A percentile compares a stretch with the other conserved stretches of the same genome.
Evolutionary conservation across 106 monocot species (phyloP).

Genomic region (Agapanthus africanus): DNA sequence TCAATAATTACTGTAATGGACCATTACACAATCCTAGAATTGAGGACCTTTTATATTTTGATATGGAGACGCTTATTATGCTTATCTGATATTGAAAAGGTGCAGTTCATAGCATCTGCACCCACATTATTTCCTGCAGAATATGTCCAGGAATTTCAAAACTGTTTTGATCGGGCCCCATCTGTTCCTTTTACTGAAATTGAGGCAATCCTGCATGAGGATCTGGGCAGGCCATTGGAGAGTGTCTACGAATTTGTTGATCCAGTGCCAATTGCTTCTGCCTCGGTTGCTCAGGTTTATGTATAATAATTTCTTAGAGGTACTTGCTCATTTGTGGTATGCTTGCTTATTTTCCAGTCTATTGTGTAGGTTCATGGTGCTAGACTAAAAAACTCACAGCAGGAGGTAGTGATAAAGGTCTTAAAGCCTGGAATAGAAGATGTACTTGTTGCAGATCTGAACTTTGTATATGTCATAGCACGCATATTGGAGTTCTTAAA

Average conservation of each 20-base stretch:
- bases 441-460: constrained; percentile 85
- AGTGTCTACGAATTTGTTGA: constrained; percentile 85
- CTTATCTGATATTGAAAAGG: constrained; percentile 19
- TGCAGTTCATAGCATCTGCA: constrained; percentile 97
- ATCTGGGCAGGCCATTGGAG: constrained; percentile 71
- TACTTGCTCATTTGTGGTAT: constrained; percentile 3
- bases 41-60: background rate
- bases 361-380: constrained; percentile 78
- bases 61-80: background rate
- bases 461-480: constrained; percentile 85
- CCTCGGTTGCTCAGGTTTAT: constrained; percentile 89
- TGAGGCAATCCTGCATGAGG: constrained; percentile 65
- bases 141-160: constrained; percentile 92
- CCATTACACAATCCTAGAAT: background rate
- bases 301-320: background rate
- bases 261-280: constrained; percentile 92
- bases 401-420: constrained; percentile 96
- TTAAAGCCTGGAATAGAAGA: constrained; percentile 94
- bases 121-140: constrained; percentile 94
- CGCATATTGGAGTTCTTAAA: constrained; percentile 86
- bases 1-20: background rate
- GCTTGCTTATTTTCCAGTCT: constrained; percentile 1
- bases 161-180: constrained; percentile 92
- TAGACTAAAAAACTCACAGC: constrained; percentile 67
- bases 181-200: constrained; percentile 75